Percentiles rank a stretch among this genome's conserved stretches.
Evolutionary conservation across 2,329 filamentous ascomycete species (phyloP).

Genomic region (Claviceps sp.): DNA sequence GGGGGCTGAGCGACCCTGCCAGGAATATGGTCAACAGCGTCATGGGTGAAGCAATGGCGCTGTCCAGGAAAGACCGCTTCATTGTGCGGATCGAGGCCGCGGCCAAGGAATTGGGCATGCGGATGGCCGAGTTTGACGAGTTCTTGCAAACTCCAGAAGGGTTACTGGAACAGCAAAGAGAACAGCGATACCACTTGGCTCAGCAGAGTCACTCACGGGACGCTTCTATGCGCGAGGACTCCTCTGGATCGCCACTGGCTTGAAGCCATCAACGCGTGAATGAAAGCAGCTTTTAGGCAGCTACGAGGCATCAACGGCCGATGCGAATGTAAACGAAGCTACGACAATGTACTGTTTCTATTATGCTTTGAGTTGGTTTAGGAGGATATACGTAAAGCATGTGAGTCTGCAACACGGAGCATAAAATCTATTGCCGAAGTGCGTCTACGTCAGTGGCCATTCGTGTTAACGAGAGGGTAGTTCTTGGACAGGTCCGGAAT

Average conservation of each 20-base stretch:
- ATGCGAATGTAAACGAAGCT: too few relatives aligned
- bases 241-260: background rate
- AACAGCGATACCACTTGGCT: conserved; percentile 5
- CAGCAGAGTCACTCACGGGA: conserved; percentile 11
- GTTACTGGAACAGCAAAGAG: conserved; percentile 14
- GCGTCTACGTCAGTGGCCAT: background rate
- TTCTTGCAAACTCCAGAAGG: conserved; percentile 17
- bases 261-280: background rate
- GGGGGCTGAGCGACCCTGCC: conserved; percentile 12
- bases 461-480: background rate
- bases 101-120: conserved; percentile 40
- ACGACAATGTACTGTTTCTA: background rate
- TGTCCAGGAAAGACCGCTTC: conserved; percentile 30
- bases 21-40: conserved; percentile 21
- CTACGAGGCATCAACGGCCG: background rate
- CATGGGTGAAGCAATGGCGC: conserved; percentile 29
- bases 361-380: background rate
- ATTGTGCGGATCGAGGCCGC: conserved; percentile 39
- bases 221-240: conserved; percentile 8
- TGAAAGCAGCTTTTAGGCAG: background rate
- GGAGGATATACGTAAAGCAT: background rate
- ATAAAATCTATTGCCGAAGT: too few relatives aligned
- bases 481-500: background rate
- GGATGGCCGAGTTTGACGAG: conserved; percentile 38
- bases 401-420: background rate